Conservation (phyloP, 768 basidiomycete genomes). For the Melanogaster broomeanus region DNA sequence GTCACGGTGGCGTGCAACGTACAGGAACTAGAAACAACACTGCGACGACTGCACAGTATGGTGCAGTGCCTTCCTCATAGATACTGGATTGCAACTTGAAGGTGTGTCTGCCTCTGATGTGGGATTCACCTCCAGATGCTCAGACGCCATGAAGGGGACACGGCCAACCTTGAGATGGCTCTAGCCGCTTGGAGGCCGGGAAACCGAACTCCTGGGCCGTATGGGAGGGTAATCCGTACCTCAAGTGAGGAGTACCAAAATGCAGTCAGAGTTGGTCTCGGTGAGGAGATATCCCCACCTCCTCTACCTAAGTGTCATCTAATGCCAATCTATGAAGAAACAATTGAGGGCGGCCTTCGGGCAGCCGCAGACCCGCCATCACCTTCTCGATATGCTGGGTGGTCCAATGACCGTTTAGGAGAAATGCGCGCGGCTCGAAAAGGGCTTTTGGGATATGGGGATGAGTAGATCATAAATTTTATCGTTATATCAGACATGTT, state of each 20-base stretch:
- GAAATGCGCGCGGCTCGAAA: conserved; percentile 75
- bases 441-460: conserved; percentile 85
- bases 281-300: conserved; percentile 42
- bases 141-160: conserved; percentile 52
- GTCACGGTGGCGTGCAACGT: conserved; percentile 71
- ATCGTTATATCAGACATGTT: not conserved
- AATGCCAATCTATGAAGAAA: conserved; percentile 43
- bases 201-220: conserved; percentile 50
- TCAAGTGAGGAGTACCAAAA: conserved; percentile 64
- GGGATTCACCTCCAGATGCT: not conserved
- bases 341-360: conserved; percentile 72
- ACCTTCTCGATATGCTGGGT: conserved; percentile 55
- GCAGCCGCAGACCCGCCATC: conserved; percentile 68
- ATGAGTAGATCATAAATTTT: conserved; percentile 28
- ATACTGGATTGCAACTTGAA: conserved; percentile 71
- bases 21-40: conserved; percentile 61
- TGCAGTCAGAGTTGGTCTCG: conserved; percentile 73
- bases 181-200: conserved; percentile 73
- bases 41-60: conserved; percentile 75
- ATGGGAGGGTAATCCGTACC: conserved; percentile 73
- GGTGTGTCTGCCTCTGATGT: conserved; percentile 38
- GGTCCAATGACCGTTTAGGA: conserved; percentile 75
- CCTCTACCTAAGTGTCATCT: conserved; percentile 3
- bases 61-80: conserved; percentile 87
- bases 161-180: conserved; percentile 72